phyloP scores from a whole-genome alignment of 345 rosid genomes.

The Eutrema yunnanense region DNA sequence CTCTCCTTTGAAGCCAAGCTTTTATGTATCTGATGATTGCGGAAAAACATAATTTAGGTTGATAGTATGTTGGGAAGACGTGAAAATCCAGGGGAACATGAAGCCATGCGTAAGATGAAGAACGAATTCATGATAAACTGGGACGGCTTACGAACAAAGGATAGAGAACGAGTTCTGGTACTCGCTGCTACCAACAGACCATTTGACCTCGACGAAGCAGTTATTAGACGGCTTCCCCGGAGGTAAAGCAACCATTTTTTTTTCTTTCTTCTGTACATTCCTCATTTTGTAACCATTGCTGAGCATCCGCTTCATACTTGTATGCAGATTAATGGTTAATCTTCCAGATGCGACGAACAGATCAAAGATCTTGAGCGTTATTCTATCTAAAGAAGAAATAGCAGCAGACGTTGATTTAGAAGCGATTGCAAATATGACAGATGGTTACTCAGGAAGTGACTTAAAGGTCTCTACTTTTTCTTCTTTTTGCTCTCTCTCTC shows the following conservation, averaged over 20 bases:
- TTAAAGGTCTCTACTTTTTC: constrained; percentile 52
- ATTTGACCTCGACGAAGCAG: constrained; percentile 98
- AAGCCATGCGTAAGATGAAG: constrained; percentile 99
- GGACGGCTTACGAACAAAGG: constrained; percentile 97
- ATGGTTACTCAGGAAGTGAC: constrained; percentile 98
- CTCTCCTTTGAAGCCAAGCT: not conserved
- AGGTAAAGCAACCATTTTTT: constrained; percentile 36
- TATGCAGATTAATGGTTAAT: constrained; percentile 87
- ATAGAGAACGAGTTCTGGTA: constrained; percentile 89
- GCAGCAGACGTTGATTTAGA: constrained; percentile 63
- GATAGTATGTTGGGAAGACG: constrained; percentile 99
- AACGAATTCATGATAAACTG: constrained; percentile 98
- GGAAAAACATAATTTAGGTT: constrained; percentile 44
- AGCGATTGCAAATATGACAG: constrained; percentile 84
- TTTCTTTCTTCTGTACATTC: not conserved
- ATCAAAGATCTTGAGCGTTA: constrained; percentile 75
- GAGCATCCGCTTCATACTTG: not conserved
- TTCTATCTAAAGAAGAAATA: constrained; percentile 86
- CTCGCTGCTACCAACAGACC: constrained; percentile 98
- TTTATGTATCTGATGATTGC: not conserved
- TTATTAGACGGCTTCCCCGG: constrained; percentile 93
- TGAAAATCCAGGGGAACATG: constrained; percentile 99
- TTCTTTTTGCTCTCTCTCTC: not conserved
- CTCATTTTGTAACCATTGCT: not conserved
- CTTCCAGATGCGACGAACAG: constrained; percentile 84